Evolutionary conservation across 2,329 filamentous ascomycete genomes (phyloP).

Genomic region (Leptographium flavum): DNA sequence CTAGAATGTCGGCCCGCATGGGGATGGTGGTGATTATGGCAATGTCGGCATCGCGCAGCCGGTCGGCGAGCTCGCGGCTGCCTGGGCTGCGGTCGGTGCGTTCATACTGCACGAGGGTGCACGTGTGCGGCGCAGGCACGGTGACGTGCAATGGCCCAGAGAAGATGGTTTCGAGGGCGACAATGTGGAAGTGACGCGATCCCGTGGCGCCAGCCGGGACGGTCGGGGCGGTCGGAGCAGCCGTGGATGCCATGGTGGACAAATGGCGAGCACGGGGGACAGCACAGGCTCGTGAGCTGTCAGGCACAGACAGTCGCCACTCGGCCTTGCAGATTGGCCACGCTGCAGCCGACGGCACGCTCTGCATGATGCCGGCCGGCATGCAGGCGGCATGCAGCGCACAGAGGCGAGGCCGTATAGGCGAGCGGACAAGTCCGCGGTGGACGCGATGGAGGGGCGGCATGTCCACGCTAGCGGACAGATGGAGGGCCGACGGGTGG

Average conservation of each 20-base stretch:
- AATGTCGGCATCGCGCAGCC: constrained; percentile 21
- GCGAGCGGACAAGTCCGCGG: not conserved
- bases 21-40: constrained; percentile 19
- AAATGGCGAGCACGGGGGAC: not conserved
- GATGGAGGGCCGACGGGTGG: not conserved
- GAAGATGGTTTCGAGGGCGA: constrained; percentile 19
- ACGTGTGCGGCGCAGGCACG: constrained; percentile 15
- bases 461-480: not conserved
- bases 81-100: constrained; percentile 13
- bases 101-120: constrained; percentile 15
- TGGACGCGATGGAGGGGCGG: not conserved
- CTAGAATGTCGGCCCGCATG: constrained; percentile 13
- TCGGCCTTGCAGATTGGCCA: not conserved
- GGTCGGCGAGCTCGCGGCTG: constrained; percentile 9
- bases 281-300: not conserved
- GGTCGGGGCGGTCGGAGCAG: not conserved
- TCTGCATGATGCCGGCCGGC: no score
- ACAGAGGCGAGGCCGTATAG: not conserved
- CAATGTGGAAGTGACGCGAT: constrained; percentile 16
- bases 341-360: no score
- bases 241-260: not conserved
- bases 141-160: constrained; percentile 14
- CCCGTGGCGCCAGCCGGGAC: no score
- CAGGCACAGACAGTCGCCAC: not conserved
- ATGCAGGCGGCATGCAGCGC: no score